Base-by-base conservation (phyloP, 305 asterid genomes). In the Caryopteris hybrid region DNA sequence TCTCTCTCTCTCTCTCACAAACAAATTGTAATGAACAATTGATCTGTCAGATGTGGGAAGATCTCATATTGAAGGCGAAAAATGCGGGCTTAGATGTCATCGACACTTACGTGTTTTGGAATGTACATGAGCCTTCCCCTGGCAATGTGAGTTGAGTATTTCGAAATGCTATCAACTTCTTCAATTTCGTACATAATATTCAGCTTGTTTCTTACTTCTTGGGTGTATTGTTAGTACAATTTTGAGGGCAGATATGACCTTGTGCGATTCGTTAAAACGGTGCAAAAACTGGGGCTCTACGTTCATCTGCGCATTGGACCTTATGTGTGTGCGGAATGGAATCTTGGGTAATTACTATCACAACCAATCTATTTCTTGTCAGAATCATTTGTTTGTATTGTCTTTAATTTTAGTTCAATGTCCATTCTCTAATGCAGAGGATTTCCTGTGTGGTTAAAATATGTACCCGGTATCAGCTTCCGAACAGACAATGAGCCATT, bases 281-380 rank as follows among this genome's bases (percentile, higher is more conserved):
- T 48, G 12, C 89, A 93, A 51, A 81, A 82, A 52, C 92, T 89
- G 41, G 99, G 99, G 14, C 97, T 93, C 63, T 88, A 90, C 53
- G 97, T 79, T 27, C 81, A 79, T 36, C 88, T 90, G 17, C 78
- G 98, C 46, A 89, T 92, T 70, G 98, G 98, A 18, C 98, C 98
- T 47, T 92, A 84, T 72, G 89, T 88, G 68, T 92, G 98, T 83
- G 98, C 95, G 20, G 98, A 92, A 23, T 92, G 98, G 98, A 89
- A 89, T 61, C 89, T 89, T 61, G 97, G 98, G 98, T 89, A 88
- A 68, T 27, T 8, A 1, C 4, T 2, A 8, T 21, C 8, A 5
- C 4, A 8, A 1, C 0, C 4, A 23, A 11, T 12, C 10, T 18
- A 58, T 10, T 17, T 33, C 17, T 9, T 14, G 3, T 8, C 18